Base-by-base conservation (phyloP, 1,284 basidiomycete genomes). In the Heterobasidion annosum region DNA sequence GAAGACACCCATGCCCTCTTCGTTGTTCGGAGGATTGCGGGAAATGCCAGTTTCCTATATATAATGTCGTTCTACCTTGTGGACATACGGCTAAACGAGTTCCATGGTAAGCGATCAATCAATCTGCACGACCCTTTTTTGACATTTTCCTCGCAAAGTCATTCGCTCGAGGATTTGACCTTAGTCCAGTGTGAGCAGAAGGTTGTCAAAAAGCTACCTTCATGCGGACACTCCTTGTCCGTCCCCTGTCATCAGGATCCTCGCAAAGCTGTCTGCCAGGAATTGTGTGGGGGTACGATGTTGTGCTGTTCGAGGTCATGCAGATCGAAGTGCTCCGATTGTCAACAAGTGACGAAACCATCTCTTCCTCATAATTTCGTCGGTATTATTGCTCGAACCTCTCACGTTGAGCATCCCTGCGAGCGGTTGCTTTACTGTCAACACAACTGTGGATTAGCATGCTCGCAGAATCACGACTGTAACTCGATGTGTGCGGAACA, bases 1-100 rank as follows among this genome's bases (percentile, higher is more conserved):
- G 81, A 33, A 68, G 69, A 0, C 86, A 90, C 63, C 85, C 84
- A 0, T 90, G 87, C 62, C 59, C 64, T 15, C 76, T 74, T 50
- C 59, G 70, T 34, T 90, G 88, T 60, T 72, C 73, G 1, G 69
- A 72, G 0, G 53, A 69, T 1, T 88, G 86, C 57, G 83, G 81
- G 1, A 58, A 72, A n/a, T 90, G 88, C 64, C 48, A 45, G 12
- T 79, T 83, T 58, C 70, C 70, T 2, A 58, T 82, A 2, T 59
- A 67, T 5, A 65, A 75, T 6, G 73, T 87, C 5, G 34, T 58
- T 33, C 69, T 90, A n/a, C 81, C 84, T 0, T 90, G 87, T 58
- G 82, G 83, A 1, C 87, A 90, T 64, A 53, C 61, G 16, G 71
- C 68, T n/a, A 15, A 61, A 9, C 65, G 65, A 0, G 71, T 86